Conservation (phyloP, 2,329 filamentous ascomycete species). For the Colletotrichum theobromicola region DNA sequence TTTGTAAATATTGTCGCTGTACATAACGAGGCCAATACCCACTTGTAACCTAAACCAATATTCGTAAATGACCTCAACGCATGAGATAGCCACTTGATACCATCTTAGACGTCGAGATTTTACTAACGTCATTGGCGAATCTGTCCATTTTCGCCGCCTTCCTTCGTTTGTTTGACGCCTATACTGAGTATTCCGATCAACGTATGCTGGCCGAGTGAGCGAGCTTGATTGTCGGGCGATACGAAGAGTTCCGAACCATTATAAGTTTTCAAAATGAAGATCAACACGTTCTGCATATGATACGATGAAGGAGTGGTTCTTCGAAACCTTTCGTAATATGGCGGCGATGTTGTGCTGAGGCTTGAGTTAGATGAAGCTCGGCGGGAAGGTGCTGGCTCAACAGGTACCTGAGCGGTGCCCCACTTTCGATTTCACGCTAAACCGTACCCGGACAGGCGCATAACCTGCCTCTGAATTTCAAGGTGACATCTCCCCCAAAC, state of each 20-base stretch:
- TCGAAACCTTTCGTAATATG: neutral
- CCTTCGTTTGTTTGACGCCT: no score
- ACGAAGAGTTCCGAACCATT: no score
- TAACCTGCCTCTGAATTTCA: slow-evolving; percentile 22
- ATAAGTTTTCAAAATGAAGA: no score
- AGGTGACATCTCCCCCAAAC: slow-evolving; percentile 18
- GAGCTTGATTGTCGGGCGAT: no score
- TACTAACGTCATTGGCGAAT: no score
- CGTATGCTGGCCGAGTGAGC: no score
- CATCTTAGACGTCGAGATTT: neutral
- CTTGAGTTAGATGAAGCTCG: neutral
- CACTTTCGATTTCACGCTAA: neutral
- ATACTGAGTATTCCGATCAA: no score
- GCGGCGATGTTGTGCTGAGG: neutral
- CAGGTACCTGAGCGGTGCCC: neutral
- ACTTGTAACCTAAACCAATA: neutral
- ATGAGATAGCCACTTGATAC: neutral
- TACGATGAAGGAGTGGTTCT: neutral
- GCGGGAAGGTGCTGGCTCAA: neutral
- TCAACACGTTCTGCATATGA: no score
- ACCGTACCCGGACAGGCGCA: neutral
- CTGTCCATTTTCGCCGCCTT: no score
- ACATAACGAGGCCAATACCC: neutral
- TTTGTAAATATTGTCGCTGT: slow-evolving; percentile 11
- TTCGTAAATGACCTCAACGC: neutral